Base-by-base conservation (phyloP, 2,329 filamentous ascomycete species). In the Xylaria sp. region DNA sequence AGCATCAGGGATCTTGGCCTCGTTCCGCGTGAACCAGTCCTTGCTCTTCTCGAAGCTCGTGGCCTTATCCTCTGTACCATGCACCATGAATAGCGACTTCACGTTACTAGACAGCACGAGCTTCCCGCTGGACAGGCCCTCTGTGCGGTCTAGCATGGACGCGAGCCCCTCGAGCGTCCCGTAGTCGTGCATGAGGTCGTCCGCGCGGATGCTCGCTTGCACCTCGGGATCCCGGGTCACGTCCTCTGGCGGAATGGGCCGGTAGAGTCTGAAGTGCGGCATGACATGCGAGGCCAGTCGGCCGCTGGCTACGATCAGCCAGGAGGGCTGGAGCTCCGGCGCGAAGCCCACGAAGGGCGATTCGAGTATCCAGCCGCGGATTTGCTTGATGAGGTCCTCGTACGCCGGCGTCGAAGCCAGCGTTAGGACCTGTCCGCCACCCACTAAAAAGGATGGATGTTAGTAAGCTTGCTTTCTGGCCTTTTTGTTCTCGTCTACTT, bases 121-220 rank as follows among this genome's bases (percentile, higher is more conserved):
- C 60, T 82, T 84, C 2, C 90, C 91, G 5, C 79, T 81, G 5
- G 87, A 81, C 69, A 97, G 81, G 62, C 84, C 84, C 5, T 81
- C 81, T 1, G 91, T 91, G 29, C 94, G 87, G 78, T 97, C 93
- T 71, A 98, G 82, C 86, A 97, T 86, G 0, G 88, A 90, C 0
- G 91, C 87, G 40, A 97, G 79, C 0, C 92, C 92, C 79, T 94
- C 91, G n/a, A 97, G 84, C 6, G 94, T 97, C 42, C 93, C 94
- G 1, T 90, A 95, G 79, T 95, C 87, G 81, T 97, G 94, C 79
- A 90, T 89, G 61, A 97, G 83, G 59, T 84, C 77, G 79, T 98
- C 94, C 35, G 87, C 85, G 2, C 82, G 81, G 71, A 92, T 86
- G 29, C 83, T 85, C 75, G 87, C 83, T 62, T 87, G 85, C 2